Conservation (phyloP, 495 filamentous ascomycete species). For the Astrocystis sublimbata region DNA sequence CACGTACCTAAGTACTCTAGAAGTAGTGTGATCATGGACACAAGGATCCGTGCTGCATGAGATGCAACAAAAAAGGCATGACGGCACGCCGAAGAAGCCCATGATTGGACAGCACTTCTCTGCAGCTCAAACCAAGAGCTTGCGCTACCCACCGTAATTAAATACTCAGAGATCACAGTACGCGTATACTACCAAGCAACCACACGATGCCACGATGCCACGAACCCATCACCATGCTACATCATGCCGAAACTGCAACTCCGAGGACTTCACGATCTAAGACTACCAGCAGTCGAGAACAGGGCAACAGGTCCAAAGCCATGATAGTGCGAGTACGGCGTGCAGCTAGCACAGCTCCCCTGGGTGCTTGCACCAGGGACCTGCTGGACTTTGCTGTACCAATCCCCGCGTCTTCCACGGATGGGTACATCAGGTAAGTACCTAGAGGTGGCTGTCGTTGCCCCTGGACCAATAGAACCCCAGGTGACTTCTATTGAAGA, state of each 20-base stretch:
- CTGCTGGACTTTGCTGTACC: too few relatives aligned
- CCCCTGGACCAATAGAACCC: too few relatives aligned
- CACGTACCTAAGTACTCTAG: background rate
- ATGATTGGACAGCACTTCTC: background rate
- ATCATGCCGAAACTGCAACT: background rate
- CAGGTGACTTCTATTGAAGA: too few relatives aligned
- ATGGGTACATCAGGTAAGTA: too few relatives aligned
- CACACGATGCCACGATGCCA: too few relatives aligned
- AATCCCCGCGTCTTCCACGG: too few relatives aligned
- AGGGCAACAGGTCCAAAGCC: too few relatives aligned
- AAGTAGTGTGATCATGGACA: background rate
- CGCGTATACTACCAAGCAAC: background rate
- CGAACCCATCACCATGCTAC: conserved; percentile 3
- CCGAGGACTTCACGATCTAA: background rate
- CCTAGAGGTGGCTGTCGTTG: too few relatives aligned
- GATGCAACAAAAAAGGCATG: conserved; percentile 7
- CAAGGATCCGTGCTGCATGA: conserved; percentile 9
- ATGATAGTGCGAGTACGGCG: too few relatives aligned
- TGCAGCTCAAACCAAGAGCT: background rate
- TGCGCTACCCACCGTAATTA: background rate
- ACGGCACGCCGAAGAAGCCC: background rate
- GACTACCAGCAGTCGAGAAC: background rate
- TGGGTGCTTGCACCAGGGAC: too few relatives aligned
- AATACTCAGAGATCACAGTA: background rate
- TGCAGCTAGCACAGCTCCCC: too few relatives aligned